Evolutionary conservation across 768 basidiomycete species (phyloP), one percentile per base, ranked within the genome.

Genomic region (Lanmaoa pseudosensibilis): DNA sequence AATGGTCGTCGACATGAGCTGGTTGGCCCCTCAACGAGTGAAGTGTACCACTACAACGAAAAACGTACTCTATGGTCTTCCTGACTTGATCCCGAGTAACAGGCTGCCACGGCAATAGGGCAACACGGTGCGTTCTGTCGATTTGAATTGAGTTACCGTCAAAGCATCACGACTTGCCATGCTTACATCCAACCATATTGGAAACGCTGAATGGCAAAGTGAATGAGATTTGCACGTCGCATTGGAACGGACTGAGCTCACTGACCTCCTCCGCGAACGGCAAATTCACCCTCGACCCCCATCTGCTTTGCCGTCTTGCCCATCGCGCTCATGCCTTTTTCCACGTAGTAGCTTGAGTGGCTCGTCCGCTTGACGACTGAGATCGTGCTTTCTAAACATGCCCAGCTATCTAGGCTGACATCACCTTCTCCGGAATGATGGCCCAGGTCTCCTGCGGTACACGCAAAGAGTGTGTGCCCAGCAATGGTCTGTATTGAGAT

Each of bases 311-410:
- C 79, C 7, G 84, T 85, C 73, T 88, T 90, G 18, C 87, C 87
- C 85, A 88, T 87, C 4, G 90, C 90, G 46, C 81, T 83, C 84
- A 90, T 90, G 7, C 89, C 88, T 67, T 91, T 92, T 67, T 92
- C 90, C 10, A 93, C 88, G 69, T 93, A 93, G 70, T 78, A 92
- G 61, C 86, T 90, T 9, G 89, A 90, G 68, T 92, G 91, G 2
- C 91, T 90, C 18, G 90, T 92, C 57, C 89, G 79, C 62, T 80
- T 82, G 45, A 91, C 90, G 25, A 91, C 86, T 39, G 81, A 83
- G 60, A 92, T 77, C 87, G 92, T 92, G 40, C 86, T 84, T 72
- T 92, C 88, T 43, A 92, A 65, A 64, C 82, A 83, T 32, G 81
- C 71, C 91, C 91, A 93, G 61, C 87, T 88, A 66, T 93, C 90